A percentile compares a stretch with the other conserved stretches of the same genome.
These are phyloP conservation scores for Limnanthes douglasii DNA, from an alignment of 345 rosid genomes.

Conservation along the genomic window DNA sequence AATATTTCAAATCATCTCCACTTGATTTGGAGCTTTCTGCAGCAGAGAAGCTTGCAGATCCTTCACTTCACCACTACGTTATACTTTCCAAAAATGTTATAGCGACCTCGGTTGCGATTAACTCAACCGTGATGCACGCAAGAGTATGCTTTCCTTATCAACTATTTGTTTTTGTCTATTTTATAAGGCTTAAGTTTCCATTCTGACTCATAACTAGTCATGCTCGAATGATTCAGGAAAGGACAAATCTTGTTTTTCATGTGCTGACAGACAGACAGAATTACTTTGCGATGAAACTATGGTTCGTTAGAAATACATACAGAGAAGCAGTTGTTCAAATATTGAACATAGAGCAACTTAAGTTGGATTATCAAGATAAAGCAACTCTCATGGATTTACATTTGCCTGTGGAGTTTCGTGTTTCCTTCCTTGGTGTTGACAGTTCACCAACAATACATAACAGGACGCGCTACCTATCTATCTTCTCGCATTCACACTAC, in stretches of 20 bases:
- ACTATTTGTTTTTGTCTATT: slow-evolving; percentile 4
- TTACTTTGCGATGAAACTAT: slow-evolving; percentile 72
- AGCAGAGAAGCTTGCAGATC: slow-evolving; percentile 46
- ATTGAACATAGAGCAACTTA: slow-evolving; percentile 47
- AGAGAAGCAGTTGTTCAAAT: slow-evolving; percentile 54
- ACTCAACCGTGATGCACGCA: slow-evolving; percentile 66
- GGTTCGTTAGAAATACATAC: slow-evolving; percentile 63
- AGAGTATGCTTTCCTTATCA: slow-evolving; percentile 23
- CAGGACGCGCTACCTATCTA: slow-evolving; percentile 54
- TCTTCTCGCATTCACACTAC: slow-evolving; percentile 66
- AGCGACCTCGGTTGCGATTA: slow-evolving; percentile 84
- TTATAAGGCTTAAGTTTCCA: slow-evolving; percentile 1
- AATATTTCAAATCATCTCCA: slow-evolving; percentile 49
- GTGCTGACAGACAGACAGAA: slow-evolving; percentile 81
- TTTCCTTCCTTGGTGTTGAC: slow-evolving; percentile 31
- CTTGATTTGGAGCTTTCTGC: slow-evolving; percentile 23
- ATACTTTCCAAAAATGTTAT: slow-evolving; percentile 71
- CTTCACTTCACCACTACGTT: slow-evolving; percentile 51
- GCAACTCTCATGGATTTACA: slow-evolving; percentile 26
- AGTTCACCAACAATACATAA: slow-evolving; percentile 18
- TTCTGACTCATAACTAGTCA: slow-evolving; percentile 11
- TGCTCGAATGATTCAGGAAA: slow-evolving; percentile 52
- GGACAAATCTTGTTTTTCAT: slow-evolving; percentile 65
- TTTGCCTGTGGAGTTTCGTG: slow-evolving; percentile 76
- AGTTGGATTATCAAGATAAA: slow-evolving; percentile 24